Conservation (phyloP, 2,329 filamentous ascomycete genomes). For the Escovopsis weberi region DNA sequence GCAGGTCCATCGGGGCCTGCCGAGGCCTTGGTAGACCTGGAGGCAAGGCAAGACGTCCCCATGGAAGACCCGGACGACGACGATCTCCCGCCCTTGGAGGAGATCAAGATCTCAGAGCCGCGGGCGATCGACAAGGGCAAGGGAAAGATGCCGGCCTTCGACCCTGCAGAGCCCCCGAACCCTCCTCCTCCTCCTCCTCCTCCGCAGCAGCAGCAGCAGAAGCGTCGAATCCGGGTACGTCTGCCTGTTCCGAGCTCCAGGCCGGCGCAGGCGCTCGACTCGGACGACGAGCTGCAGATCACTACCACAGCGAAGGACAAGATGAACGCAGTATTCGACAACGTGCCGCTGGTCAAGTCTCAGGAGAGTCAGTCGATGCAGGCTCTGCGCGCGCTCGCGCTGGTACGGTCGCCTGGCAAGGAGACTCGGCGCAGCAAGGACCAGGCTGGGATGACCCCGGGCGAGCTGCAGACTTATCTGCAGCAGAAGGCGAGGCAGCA, state of each 20-base stretch:
- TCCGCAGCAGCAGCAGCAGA: slow-evolving; percentile 6
- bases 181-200: slow-evolving; percentile 14
- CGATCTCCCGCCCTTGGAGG: too few relatives aligned
- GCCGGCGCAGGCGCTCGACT: slow-evolving; percentile 23
- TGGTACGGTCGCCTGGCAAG: slow-evolving; percentile 50
- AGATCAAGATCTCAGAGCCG: slow-evolving; percentile 4
- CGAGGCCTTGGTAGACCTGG: slow-evolving; percentile 3
- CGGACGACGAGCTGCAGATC: slow-evolving; percentile 53
- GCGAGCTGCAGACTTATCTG: slow-evolving; percentile 54
- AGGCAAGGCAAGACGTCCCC: too few relatives aligned
- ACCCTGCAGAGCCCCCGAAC: slow-evolving; percentile 19
- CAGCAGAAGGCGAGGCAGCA: slow-evolving; percentile 64
- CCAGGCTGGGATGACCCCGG: slow-evolving; percentile 47
- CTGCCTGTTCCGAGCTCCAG: slow-evolving; percentile 28
- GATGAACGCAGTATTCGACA: slow-evolving; percentile 54
- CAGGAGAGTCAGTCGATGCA: slow-evolving; percentile 50
- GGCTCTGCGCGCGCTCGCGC: slow-evolving; percentile 58
- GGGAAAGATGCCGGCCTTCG: too few relatives aligned
- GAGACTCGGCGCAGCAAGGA: slow-evolving; percentile 27
- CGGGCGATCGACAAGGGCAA: slow-evolving; percentile 7
- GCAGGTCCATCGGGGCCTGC: slow-evolving; percentile 3
- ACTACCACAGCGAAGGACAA: slow-evolving; percentile 33
- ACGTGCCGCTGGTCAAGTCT: slow-evolving; percentile 46
- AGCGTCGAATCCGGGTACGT: slow-evolving; percentile 37
- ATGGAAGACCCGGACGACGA: too few relatives aligned